Evolutionary conservation across 805 yeast species (phyloP).

Genomic region (Candida piceae): DNA sequence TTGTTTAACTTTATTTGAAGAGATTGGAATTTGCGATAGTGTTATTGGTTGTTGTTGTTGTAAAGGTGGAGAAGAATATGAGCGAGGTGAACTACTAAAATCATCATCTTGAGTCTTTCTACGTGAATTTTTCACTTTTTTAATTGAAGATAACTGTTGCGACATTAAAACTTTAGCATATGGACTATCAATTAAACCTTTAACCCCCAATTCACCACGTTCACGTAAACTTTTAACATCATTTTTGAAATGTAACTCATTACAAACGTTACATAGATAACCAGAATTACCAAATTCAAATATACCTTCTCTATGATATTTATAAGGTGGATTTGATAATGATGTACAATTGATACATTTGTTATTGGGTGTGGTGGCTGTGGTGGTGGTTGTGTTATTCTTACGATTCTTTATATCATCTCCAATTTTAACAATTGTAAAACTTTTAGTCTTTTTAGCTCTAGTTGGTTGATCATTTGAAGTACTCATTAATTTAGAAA

Average conservation of each 20-base stretch:
- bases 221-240: slow-evolving; percentile 23
- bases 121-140: not conserved
- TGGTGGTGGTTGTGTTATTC: not conserved
- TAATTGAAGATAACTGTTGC: not conserved
- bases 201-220: slow-evolving; percentile 29
- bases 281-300: slow-evolving; percentile 33
- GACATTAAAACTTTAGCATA: slow-evolving; percentile 10
- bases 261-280: slow-evolving; percentile 27
- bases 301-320: slow-evolving; percentile 29
- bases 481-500: slow-evolving; percentile 20
- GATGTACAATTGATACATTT: slow-evolving; percentile 30
- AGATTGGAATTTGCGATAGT: not conserved
- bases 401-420: slow-evolving; percentile 14
- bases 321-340: slow-evolving; percentile 27
- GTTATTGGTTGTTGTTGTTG: too few relatives aligned
- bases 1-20: slow-evolving; percentile 3
- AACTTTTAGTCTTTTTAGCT: slow-evolving; percentile 29
- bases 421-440: slow-evolving; percentile 29
- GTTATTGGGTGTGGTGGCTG: slow-evolving; percentile 3
- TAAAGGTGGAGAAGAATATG: too few relatives aligned
- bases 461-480: slow-evolving; percentile 22
- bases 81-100: not conserved
- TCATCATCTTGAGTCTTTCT: not conserved
- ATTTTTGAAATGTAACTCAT: slow-evolving; percentile 18
- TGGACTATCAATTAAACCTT: slow-evolving; percentile 31